phyloP scores from a whole-genome alignment of 208 protist species.

The Leishmania guyanensis region DNA sequence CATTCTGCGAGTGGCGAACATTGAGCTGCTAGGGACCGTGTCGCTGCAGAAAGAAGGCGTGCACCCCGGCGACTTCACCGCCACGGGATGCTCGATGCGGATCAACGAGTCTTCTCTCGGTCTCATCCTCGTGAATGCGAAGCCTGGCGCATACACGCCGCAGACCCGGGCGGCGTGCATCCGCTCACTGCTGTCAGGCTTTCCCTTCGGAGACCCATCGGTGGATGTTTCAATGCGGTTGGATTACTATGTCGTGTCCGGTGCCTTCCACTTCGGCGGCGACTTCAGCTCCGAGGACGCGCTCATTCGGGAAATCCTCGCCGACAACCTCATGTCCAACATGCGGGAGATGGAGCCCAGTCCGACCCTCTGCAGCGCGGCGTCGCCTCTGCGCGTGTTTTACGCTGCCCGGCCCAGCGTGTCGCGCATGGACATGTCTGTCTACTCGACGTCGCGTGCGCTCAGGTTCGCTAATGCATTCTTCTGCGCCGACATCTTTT shows the following conservation, averaged over 20 bases:
- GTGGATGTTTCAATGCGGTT: constrained; percentile 68
- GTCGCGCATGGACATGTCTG: constrained; percentile 54
- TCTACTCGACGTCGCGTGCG: constrained; percentile 66
- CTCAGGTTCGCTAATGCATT: constrained; percentile 57
- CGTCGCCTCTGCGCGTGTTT: constrained; percentile 63
- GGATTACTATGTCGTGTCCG: constrained; percentile 76
- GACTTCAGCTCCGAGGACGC: constrained; percentile 57
- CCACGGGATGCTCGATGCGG: constrained; percentile 49
- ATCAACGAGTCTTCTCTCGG: constrained; percentile 71
- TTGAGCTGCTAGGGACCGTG: constrained; percentile 54
- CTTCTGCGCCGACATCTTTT: constrained; percentile 67
- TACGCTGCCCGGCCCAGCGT: constrained; percentile 45
- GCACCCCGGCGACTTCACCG: constrained; percentile 50
- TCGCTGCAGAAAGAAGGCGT: constrained; percentile 32
- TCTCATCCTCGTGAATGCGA: constrained; percentile 57
- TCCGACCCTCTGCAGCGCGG: constrained; percentile 30
- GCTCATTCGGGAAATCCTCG: constrained; percentile 55
- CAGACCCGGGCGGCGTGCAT: constrained; percentile 41
- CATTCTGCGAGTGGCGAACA: constrained; percentile 61
- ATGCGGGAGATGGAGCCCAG: constrained; percentile 63
- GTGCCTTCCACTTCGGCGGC: constrained; percentile 62
- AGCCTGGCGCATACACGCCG: constrained; percentile 21
- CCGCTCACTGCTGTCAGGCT: constrained; percentile 53
- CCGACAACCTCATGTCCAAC: constrained; percentile 64
- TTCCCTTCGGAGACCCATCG: constrained; percentile 52